phyloP scores from a whole-genome alignment of 2,329 filamentous ascomycete genomes.

The Pseudogymnoascus sp. region DNA sequence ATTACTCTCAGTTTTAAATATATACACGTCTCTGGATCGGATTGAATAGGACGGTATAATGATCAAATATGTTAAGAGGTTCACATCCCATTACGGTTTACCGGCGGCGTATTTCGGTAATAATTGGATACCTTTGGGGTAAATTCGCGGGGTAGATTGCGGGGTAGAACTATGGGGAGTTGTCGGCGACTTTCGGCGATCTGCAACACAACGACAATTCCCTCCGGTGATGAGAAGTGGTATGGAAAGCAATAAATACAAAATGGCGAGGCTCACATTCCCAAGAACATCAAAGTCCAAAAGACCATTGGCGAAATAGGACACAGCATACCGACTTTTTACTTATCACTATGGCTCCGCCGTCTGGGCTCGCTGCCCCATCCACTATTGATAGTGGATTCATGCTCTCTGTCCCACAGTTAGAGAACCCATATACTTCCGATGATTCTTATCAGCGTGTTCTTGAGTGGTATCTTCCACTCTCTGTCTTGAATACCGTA shows the following conservation, averaged over 20 bases:
- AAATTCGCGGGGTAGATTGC: neutral
- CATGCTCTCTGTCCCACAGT: conserved; percentile 4
- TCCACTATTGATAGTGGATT: conserved; percentile 9
- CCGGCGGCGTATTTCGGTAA: neutral
- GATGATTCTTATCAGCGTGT: conserved; percentile 7
- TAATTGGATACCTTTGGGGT: neutral
- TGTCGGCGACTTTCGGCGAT: neutral
- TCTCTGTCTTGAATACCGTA: neutral
- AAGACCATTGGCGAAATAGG: neutral
- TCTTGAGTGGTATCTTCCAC: conserved; percentile 7
- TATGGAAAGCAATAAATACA: neutral
- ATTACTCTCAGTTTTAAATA: neutral
- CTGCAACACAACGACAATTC: neutral
- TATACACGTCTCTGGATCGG: neutral
- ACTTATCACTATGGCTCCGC: neutral
- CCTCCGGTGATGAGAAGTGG: neutral
- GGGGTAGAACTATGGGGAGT: neutral
- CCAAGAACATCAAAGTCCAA: neutral
- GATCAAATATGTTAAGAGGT: neutral
- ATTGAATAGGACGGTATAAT: neutral
- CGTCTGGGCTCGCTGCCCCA: neutral
- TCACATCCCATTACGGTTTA: neutral
- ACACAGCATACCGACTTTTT: neutral
- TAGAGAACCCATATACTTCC: conserved; percentile 1
- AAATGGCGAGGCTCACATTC: neutral